phyloP scores from a whole-genome alignment of 225 moss, liverwort and hornwort genomes.

The Physcomitrellopsis africana region DNA sequence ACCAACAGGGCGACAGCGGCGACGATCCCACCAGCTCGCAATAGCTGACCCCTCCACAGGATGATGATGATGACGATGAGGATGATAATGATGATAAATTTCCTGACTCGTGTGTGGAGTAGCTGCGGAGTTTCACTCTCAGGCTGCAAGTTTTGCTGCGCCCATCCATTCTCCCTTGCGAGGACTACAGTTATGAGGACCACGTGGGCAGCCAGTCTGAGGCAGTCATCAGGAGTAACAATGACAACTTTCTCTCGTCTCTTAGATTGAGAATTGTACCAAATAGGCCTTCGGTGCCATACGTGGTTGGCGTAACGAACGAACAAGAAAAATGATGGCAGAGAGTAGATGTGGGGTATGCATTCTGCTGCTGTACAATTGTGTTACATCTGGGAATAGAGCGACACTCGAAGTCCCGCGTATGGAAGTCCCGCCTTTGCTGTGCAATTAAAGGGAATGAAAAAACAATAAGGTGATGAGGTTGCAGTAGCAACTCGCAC shows the following conservation, averaged over 20 bases:
- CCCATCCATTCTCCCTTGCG: conserved; percentile 1
- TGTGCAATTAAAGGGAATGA: conserved; percentile 49
- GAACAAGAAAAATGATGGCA: conserved; percentile 44
- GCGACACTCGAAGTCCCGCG: conserved; percentile 3
- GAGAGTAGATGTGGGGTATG: conserved; percentile 56
- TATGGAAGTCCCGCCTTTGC: conserved; percentile 41
- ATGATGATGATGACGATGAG: background rate
- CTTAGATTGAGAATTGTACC: conserved; percentile 56
- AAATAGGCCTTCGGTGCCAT: conserved; percentile 61
- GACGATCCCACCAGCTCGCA: conserved; percentile 98
- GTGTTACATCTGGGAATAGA: conserved; percentile 43
- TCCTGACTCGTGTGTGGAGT: conserved; percentile 11
- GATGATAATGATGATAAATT: background rate
- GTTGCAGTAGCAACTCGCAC: conserved; percentile 48
- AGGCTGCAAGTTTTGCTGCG: conserved; percentile 16
- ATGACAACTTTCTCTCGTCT: conserved; percentile 40
- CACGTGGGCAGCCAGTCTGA: conserved; percentile 12
- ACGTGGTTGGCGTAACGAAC: conserved; percentile 41
- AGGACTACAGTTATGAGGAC: conserved; percentile 33
- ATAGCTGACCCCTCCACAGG: conserved; percentile 41
- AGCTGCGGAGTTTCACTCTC: conserved; percentile 21
- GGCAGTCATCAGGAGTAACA: conserved; percentile 27
- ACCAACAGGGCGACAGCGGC: conserved; percentile 98
- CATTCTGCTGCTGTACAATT: conserved; percentile 52
- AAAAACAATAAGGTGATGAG: conserved; percentile 50